phyloP scores from a whole-genome alignment of 2,329 filamentous ascomycete genomes.

The Claviceps capensis region DNA sequence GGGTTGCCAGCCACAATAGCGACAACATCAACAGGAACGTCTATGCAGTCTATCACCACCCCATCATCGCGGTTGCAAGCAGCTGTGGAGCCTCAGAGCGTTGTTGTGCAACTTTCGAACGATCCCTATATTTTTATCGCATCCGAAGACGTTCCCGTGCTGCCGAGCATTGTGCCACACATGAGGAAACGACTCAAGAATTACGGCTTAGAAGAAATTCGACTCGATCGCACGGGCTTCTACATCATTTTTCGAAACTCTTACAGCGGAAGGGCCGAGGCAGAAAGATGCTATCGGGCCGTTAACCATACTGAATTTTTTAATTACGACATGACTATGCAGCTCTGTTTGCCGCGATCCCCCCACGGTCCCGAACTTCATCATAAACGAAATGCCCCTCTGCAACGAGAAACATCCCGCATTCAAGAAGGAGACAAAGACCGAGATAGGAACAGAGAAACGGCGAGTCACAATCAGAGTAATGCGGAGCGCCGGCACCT shows the following conservation, averaged over 20 bases:
- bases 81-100: slow-evolving; percentile 49
- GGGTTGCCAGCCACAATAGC: neutral
- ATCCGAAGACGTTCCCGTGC: slow-evolving; percentile 74
- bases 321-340: slow-evolving; percentile 85
- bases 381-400: slow-evolving; percentile 23
- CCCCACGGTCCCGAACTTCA: slow-evolving; percentile 11
- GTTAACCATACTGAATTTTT: slow-evolving; percentile 78
- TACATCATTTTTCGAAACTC: slow-evolving; percentile 83
- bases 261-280: slow-evolving; percentile 61
- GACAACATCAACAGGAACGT: neutral
- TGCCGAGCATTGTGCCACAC: slow-evolving; percentile 74
- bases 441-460: slow-evolving; percentile 1
- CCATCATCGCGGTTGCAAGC: slow-evolving; percentile 22
- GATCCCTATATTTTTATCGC: slow-evolving; percentile 86
- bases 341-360: slow-evolving; percentile 38
- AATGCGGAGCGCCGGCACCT: slow-evolving; percentile 31
- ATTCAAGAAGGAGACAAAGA: slow-evolving; percentile 1
- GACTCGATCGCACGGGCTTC: slow-evolving; percentile 75
- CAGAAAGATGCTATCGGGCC: slow-evolving; percentile 63
- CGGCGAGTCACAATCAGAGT: slow-evolving; percentile 6
- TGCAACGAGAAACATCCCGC: slow-evolving; percentile 15
- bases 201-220: slow-evolving; percentile 68
- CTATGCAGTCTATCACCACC: slow-evolving; percentile 18
- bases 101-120: slow-evolving; percentile 56
- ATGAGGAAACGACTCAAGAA: slow-evolving; percentile 79